A percentile compares a stretch with the other conserved stretches of the same genome.
Conservation (phyloP, 2,329 filamentous ascomycete genomes). For the Arthroderma sp. region DNA sequence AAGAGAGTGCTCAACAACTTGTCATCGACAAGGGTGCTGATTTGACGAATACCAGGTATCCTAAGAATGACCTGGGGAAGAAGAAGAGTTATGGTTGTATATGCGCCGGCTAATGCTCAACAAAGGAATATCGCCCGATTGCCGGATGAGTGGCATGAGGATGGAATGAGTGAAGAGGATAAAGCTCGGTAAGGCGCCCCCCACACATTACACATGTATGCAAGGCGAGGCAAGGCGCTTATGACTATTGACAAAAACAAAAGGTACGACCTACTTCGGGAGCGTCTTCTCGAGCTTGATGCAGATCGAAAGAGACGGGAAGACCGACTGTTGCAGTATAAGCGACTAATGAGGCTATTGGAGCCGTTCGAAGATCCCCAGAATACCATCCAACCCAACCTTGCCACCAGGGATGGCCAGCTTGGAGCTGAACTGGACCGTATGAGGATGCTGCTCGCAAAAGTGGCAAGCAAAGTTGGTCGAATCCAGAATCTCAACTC, state of each 20-base stretch:
- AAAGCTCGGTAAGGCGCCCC: conserved; percentile 24
- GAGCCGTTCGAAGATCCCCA: conserved; percentile 40
- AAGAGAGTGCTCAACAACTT: conserved; percentile 16
- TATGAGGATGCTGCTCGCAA: conserved; percentile 37
- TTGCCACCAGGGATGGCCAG: conserved; percentile 41
- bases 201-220: neutral
- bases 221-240: neutral
- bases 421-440: conserved; percentile 40
- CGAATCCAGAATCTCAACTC: neutral
- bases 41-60: conserved; percentile 29
- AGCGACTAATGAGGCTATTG: conserved; percentile 36
- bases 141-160: conserved; percentile 26
- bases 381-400: conserved; percentile 43
- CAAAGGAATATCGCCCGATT: conserved; percentile 30
- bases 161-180: conserved; percentile 23
- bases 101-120: conserved; percentile 6
- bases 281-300: conserved; percentile 37
- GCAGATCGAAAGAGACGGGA: conserved; percentile 35
- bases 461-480: conserved; percentile 29
- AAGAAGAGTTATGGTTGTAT: neutral
- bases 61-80: neutral
- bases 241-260: neutral
- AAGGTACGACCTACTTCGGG: conserved; percentile 30
- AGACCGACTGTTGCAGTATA: conserved; percentile 37
- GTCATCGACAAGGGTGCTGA: conserved; percentile 30